Percentiles rank a stretch among this genome's conserved stretches.
phyloP scores from a whole-genome alignment of 495 filamentous ascomycete genomes.

The Penicillium dipodomyicola region DNA sequence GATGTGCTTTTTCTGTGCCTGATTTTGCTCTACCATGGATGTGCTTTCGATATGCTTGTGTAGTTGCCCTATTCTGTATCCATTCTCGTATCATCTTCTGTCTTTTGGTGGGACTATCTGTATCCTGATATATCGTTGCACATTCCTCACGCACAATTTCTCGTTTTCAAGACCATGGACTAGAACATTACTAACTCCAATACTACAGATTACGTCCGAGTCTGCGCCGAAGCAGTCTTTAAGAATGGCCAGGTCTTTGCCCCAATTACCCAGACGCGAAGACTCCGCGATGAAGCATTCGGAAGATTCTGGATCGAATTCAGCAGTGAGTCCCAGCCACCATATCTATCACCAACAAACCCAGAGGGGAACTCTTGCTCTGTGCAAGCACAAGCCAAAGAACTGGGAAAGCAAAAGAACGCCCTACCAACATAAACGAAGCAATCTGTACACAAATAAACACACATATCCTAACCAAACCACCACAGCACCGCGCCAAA shows the following conservation, averaged over 20 bases:
- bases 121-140: background rate
- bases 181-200: background rate
- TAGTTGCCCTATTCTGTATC: background rate
- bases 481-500: slow-evolving; percentile 14
- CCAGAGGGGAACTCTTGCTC: background rate
- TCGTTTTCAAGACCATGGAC: background rate
- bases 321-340: slow-evolving; percentile 24
- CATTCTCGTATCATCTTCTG: background rate
- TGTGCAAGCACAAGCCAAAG: background rate
- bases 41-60: background rate
- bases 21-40: background rate
- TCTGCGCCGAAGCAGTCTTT: slow-evolving; percentile 36
- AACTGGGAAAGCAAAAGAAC: background rate
- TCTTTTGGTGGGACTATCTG: background rate
- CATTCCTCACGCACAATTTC: background rate
- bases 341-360: background rate
- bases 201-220: slow-evolving; percentile 33
- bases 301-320: slow-evolving; percentile 46
- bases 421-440: slow-evolving; percentile 1
- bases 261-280: slow-evolving; percentile 31
- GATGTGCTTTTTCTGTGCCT: background rate
- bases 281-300: slow-evolving; percentile 45
- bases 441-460: background rate
- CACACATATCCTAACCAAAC: background rate
- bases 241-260: slow-evolving; percentile 38